Conservation (phyloP, 306 rosid genomes). For the Myrica gale region DNA sequence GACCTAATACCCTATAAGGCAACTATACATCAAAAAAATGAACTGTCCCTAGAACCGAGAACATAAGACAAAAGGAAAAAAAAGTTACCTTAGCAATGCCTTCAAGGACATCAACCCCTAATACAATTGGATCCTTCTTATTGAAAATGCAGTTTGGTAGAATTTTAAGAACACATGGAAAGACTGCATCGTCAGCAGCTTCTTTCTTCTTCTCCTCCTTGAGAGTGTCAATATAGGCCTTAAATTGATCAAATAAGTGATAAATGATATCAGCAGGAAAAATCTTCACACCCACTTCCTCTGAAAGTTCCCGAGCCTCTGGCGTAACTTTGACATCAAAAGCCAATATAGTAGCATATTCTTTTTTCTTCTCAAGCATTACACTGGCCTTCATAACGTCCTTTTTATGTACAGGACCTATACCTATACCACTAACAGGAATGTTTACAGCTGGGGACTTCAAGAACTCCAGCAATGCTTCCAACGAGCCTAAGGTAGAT, state of each 20-base stretch:
- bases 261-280: slow-evolving; percentile 90
- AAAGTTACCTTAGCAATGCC: slow-evolving; percentile 80
- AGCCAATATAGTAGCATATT: slow-evolving; percentile 83
- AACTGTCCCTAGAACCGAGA: not conserved
- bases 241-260: slow-evolving; percentile 87
- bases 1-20: not conserved
- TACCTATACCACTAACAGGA: slow-evolving; percentile 91
- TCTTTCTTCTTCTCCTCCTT: slow-evolving; percentile 95
- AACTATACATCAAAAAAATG: slow-evolving; percentile 6
- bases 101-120: slow-evolving; percentile 91
- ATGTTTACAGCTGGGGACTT: slow-evolving; percentile 83
- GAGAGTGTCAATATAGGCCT: slow-evolving; percentile 81
- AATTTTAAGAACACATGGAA: slow-evolving; percentile 79
- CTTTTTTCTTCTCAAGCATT: slow-evolving; percentile 91
- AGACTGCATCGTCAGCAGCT: slow-evolving; percentile 90
- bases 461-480: slow-evolving; percentile 89
- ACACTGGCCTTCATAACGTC: slow-evolving; percentile 97
- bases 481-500: slow-evolving; percentile 93
- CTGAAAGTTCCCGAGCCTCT: slow-evolving; percentile 89
- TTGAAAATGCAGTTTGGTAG: slow-evolving; percentile 84
- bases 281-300: slow-evolving; percentile 77
- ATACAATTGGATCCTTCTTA: slow-evolving; percentile 94
- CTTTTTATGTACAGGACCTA: slow-evolving; percentile 96
- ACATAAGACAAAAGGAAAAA: slow-evolving; percentile 5
- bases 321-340: slow-evolving; percentile 97